Evolutionary conservation across 768 basidiomycete species (phyloP).

Genomic region (Butyriboletus loyo): DNA sequence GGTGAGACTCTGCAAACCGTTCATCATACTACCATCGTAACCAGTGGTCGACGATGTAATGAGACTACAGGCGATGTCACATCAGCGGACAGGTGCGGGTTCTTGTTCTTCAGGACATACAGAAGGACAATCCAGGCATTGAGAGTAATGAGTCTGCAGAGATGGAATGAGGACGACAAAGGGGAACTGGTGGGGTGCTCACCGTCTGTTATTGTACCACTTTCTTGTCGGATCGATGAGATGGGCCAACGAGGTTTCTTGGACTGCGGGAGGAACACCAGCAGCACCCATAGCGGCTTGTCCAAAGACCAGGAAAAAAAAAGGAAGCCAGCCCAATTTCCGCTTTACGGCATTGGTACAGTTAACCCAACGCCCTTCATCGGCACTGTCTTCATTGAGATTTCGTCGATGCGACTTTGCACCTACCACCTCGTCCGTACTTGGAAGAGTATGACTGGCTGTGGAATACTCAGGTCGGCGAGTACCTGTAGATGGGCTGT

Average conservation of each 20-base stretch:
- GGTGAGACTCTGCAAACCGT: conserved; percentile 68
- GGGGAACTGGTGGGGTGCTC: conserved; percentile 6
- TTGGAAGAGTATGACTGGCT: no score
- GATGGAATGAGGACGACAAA: background rate
- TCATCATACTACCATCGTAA: conserved; percentile 78
- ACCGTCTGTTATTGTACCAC: conserved; percentile 78
- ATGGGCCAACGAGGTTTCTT: conserved; percentile 43
- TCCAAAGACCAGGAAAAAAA: background rate
- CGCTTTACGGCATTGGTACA: background rate
- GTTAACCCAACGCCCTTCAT: background rate
- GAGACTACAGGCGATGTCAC: conserved; percentile 38
- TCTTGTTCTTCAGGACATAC: conserved; percentile 41
- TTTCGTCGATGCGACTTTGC: no score
- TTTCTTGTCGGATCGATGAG: conserved; percentile 63
- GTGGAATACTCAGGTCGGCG: no score
- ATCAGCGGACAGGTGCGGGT: background rate
- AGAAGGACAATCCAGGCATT: conserved; percentile 70
- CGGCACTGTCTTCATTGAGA: background rate
- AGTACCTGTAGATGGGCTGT: no score
- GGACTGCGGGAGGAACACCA: conserved; percentile 34
- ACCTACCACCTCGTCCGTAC: no score
- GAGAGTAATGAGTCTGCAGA: conserved; percentile 52
- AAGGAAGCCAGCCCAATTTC: background rate
- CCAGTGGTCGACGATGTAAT: conserved; percentile 76
- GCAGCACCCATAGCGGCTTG: conserved; percentile 50